Evolutionary conservation across 116 monocot species (phyloP), one percentile per base, ranked within the genome.

Genomic region (Dioscorea cayenensis): DNA sequence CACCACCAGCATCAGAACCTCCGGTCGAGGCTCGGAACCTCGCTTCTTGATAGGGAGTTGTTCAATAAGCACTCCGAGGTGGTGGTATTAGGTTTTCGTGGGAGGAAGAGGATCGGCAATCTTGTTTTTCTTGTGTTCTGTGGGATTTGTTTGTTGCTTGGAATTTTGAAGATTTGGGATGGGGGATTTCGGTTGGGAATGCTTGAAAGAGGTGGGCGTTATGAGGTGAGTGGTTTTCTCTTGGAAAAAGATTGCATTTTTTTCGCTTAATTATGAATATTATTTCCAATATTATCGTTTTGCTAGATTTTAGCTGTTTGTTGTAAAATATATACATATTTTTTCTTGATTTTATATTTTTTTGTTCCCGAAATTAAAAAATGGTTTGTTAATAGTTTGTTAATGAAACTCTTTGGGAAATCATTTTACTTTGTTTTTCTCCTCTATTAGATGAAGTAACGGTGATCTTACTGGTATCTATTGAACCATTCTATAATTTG

Each of bases 101-200:
- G 75, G 81, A 83, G 69, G 77, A 85, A 62, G 68, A 76, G 67
- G 67, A 49, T 94, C 4, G 83, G 90, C 69, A 94, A 88, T 38
- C 52, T 87, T 14, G 37, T 87, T 75, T 90, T 94, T 71, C 74
- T 90, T 10, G 69, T 66, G 37, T 94, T 94, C 73, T 90, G 87
- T 50, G 64, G 79, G 64, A 67, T 80, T 37, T 90, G 87, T 69
- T 49, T 94, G 66, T 18, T 85, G 68, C 78, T 94, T 12, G 90
- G 94, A 64, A 20, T 84, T 14, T 60, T 77, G 32, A 94, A 86
- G 82, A 87, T 94, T 70, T 82, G 71, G 51, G 83, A 80, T 23
- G 82, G 19, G 77, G 81, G 87, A 23, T 86, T 11, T 71, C 75
- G 38, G 51, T 28, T 18, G 43, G 49, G 10, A 28, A 28, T 20